phyloP scores from a whole-genome alignment of 176 grass and related monocot species.

The Puya raimondii region DNA sequence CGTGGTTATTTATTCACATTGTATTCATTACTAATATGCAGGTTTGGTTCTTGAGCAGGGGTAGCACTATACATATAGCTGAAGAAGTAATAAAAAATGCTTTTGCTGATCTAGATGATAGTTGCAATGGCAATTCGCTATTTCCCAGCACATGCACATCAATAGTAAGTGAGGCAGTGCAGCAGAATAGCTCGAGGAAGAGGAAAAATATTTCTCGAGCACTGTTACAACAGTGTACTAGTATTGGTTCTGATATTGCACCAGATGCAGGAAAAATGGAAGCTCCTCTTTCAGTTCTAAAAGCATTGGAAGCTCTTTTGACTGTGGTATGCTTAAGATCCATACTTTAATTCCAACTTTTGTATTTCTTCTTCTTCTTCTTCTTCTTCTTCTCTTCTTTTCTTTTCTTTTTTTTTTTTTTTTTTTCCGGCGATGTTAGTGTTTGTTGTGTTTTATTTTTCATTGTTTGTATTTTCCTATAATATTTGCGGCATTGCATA shows the following conservation, averaged over 20 bases:
- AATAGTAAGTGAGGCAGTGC: conserved; percentile 28
- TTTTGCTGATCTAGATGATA: conserved; percentile 57
- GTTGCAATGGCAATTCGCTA: conserved; percentile 25
- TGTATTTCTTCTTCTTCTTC: neutral
- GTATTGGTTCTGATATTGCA: neutral
- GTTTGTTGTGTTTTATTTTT: neutral
- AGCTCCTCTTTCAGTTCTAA: conserved; percentile 42
- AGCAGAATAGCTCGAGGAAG: conserved; percentile 56
- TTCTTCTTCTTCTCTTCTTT: too few relatives aligned
- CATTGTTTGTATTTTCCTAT: neutral
- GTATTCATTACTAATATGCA: conserved; percentile 20
- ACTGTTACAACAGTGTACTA: neutral
- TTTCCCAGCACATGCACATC: conserved; percentile 5
- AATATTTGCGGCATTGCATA: conserved; percentile 16
- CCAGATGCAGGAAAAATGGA: conserved; percentile 17
- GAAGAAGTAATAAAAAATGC: conserved; percentile 63
- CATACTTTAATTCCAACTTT: conserved; percentile 2
- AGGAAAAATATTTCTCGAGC: conserved; percentile 35
- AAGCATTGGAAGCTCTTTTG: conserved; percentile 75
- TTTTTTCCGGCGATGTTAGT: neutral
- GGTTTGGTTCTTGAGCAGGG: conserved; percentile 40
- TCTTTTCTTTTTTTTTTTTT: too few relatives aligned
- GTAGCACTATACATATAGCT: conserved; percentile 63
- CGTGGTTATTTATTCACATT: conserved; percentile 16
- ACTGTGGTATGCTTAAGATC: conserved; percentile 51